Percentiles rank a stretch among this genome's conserved stretches.
These are phyloP conservation scores for Mucor circinelloides DNA, from an alignment of 371 early-diverging fungal species.

Conservation along the genomic window DNA sequence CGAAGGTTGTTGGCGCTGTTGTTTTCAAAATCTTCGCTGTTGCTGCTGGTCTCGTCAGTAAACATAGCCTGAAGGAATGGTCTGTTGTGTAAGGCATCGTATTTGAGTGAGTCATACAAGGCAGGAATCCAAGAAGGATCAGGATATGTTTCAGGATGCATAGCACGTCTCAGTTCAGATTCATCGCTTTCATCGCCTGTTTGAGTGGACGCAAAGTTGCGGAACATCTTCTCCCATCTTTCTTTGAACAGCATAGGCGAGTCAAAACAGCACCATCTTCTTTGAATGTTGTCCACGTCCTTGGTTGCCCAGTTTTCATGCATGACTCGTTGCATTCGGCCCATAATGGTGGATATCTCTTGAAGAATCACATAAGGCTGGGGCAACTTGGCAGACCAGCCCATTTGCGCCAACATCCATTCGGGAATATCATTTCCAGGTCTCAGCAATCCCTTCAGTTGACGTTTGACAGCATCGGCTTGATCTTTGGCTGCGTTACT, in stretches of 20 bases:
- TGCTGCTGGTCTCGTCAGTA: constrained; percentile 26
- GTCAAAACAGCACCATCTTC: constrained; percentile 82
- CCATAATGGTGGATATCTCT: constrained; percentile 72
- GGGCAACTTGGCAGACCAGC: constrained; percentile 60
- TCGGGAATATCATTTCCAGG: constrained; percentile 54
- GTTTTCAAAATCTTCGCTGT: background rate
- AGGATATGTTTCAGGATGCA: constrained; percentile 32
- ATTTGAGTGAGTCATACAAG: constrained; percentile 94
- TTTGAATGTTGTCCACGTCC: constrained; percentile 61
- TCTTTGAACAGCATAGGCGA: constrained; percentile 79
- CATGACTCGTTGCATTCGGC: constrained; percentile 74
- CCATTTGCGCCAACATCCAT: constrained; percentile 33
- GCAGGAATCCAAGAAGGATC: constrained; percentile 93
- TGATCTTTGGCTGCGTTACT: constrained; percentile 93
- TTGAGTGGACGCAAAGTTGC: constrained; percentile 67
- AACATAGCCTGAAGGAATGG: constrained; percentile 77
- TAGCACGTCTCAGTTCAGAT: constrained; percentile 9
- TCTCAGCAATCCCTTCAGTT: constrained; percentile 61
- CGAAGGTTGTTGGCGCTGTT: background rate
- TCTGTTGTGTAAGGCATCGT: constrained; percentile 95
- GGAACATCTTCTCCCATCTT: constrained; percentile 94
- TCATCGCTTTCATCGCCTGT: constrained; percentile 13
- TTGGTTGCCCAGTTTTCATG: constrained; percentile 68
- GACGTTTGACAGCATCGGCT: constrained; percentile 84
- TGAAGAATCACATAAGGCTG: constrained; percentile 71